Evolutionary conservation across 768 basidiomycete species (phyloP).

Genomic region (Holtermannia corniformis): DNA sequence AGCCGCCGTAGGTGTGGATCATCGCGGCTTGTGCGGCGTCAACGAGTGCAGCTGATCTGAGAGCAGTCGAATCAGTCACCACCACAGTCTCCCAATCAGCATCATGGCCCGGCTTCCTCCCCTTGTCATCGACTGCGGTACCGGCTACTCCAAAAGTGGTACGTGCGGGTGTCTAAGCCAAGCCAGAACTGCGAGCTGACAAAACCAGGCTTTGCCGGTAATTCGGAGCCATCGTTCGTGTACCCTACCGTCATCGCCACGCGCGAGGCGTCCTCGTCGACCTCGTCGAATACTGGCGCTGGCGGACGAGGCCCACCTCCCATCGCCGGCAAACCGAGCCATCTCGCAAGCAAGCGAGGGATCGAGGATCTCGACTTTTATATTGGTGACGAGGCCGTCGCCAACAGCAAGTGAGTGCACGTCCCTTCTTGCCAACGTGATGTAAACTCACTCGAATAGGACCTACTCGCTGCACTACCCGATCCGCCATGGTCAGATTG

Average conservation of each 20-base stretch:
- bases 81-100: too few species aligned
- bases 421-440: too few species aligned
- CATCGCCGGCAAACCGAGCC: slow-evolving; percentile 72
- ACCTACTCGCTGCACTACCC: slow-evolving; percentile 95
- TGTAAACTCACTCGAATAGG: too few species aligned
- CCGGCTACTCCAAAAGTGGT: slow-evolving; percentile 97
- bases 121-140: slow-evolving; percentile 96
- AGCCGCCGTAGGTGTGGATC: too few species aligned
- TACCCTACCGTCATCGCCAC: slow-evolving; percentile 97
- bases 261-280: slow-evolving; percentile 54
- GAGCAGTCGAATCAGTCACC: too few species aligned
- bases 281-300: slow-evolving; percentile 25
- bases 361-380: slow-evolving; percentile 99
- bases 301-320: slow-evolving; percentile 48
- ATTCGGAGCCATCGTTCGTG: slow-evolving; percentile 98
- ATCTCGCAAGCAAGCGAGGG: slow-evolving; percentile 91
- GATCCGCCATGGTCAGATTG: slow-evolving; percentile 93
- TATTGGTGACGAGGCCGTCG: slow-evolving; percentile 96
- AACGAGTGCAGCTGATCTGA: too few species aligned
- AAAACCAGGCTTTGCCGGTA: slow-evolving; percentile 75
- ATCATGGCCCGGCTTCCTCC: slow-evolving; percentile 78
- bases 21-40: too few species aligned
- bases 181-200: not conserved
- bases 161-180: slow-evolving; percentile 28
- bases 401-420: slow-evolving; percentile 63